phyloP scores from a whole-genome alignment of 345 rosid species.

The Reutealis trisperma region DNA sequence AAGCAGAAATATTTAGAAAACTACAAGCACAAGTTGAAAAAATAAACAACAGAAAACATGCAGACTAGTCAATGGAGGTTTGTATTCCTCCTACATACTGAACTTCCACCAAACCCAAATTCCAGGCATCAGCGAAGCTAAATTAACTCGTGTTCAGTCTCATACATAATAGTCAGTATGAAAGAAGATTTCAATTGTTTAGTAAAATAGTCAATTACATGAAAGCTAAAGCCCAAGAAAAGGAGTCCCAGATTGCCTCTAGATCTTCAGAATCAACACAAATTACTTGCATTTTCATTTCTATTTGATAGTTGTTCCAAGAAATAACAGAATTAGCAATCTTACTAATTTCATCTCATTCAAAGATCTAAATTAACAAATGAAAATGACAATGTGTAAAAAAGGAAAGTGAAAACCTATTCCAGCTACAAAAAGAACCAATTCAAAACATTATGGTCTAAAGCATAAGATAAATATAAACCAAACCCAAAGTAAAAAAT shows the following conservation, averaged over 20 bases:
- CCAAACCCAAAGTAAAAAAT: neutral
- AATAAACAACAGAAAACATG: neutral
- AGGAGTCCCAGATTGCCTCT: neutral
- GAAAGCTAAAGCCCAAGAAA: neutral
- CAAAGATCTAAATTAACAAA: neutral
- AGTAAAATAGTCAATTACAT: neutral
- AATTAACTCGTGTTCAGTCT: no score
- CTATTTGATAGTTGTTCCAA: neutral
- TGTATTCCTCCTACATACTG: neutral
- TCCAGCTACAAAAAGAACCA: neutral
- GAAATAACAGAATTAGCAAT: conserved; percentile 9
- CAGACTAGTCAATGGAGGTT: neutral
- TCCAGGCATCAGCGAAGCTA: neutral
- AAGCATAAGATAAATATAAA: neutral
- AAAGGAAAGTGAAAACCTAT: neutral
- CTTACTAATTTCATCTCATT: neutral
- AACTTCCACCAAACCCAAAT: neutral
- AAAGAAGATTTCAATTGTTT: neutral
- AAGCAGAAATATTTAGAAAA: conserved; percentile 9
- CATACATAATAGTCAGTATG: neutral
- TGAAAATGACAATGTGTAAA: neutral
- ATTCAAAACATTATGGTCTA: neutral
- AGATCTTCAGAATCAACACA: neutral
- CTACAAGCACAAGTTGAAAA: neutral
- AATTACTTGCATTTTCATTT: neutral